These are phyloP conservation scores for Monosporozyma servazzii DNA, from an alignment of 805 yeast genomes.

Conservation along the genomic window DNA sequence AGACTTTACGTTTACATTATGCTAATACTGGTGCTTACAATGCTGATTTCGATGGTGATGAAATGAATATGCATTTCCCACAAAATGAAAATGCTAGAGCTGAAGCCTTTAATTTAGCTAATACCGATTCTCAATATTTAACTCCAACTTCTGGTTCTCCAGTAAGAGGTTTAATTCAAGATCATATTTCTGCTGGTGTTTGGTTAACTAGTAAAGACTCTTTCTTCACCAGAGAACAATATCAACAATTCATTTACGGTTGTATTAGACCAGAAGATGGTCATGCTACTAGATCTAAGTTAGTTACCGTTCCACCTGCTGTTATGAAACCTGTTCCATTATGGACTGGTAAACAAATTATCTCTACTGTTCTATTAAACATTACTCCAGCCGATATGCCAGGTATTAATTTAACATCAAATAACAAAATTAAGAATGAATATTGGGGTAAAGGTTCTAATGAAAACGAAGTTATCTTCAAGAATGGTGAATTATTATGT, in stretches of 20 bases:
- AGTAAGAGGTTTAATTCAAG: slow-evolving; percentile 96
- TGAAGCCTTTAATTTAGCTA: slow-evolving; percentile 89
- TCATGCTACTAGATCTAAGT: slow-evolving; percentile 62
- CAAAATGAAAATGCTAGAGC: slow-evolving; percentile 96
- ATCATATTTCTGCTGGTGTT: slow-evolving; percentile 97
- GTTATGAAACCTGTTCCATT: slow-evolving; percentile 75
- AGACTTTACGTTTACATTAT: slow-evolving; percentile 90
- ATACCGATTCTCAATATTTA: slow-evolving; percentile 93
- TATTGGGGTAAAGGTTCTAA: slow-evolving; percentile 84
- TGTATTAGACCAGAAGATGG: slow-evolving; percentile 97
- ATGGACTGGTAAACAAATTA: slow-evolving; percentile 98
- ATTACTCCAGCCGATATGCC: slow-evolving; percentile 83
- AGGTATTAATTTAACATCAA: slow-evolving; percentile 76
- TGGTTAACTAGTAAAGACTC: slow-evolving; percentile 94
- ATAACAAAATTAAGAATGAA: slow-evolving; percentile 84
- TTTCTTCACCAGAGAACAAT: slow-evolving; percentile 81
- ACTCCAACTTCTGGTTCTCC: slow-evolving; percentile 99
- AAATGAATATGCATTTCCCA: slow-evolving; percentile 99
- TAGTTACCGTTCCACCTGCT: slow-evolving; percentile 84
- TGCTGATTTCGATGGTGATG: slow-evolving; percentile 99
- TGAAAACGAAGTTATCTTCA: slow-evolving; percentile 81
- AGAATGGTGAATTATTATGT: slow-evolving; percentile 75
- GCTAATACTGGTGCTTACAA: slow-evolving; percentile 99
- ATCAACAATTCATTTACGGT: slow-evolving; percentile 89
- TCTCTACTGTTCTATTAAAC: slow-evolving; percentile 82